Evolutionary conservation across 768 basidiomycete genomes (phyloP), one percentile per base, ranked within the genome.

Genomic region (Psilocybe sp.): DNA sequence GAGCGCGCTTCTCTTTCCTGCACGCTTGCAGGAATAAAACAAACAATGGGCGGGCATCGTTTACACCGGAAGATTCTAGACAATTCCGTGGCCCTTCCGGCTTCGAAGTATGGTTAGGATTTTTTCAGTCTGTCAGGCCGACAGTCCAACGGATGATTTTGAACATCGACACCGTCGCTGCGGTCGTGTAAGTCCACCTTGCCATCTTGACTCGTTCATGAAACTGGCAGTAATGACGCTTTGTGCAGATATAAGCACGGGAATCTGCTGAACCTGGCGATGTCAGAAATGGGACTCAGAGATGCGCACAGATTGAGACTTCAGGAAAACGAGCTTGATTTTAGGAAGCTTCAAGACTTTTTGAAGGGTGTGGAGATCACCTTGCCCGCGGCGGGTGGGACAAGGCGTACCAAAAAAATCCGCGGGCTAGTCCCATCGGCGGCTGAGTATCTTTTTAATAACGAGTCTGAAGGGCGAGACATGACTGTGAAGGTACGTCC

Each of bases 91-190:
- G 9, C 1, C 40, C 45, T 2, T 49, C 54, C 3, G 71, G 70
- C 2, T 55, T 82, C 0, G 74, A 78, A 35, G 50, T 81, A 0
- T 73, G 76, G 64, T 64, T 72, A 7, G 80, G 80, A 0, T 78
- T 69, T 38, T 80, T 73, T 48, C 78, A 80, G 80, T 81, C 74
- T 40, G 75, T 80, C 35, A 71, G 80, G 1, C 78, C 77, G 0
- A 64, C 71, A 1, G 49, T 66, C 0, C 68, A 65, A 1, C 50
- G 65, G 8, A 71, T 79, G 51, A 56, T 77, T 0, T 57, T 81
- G 1, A 79, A 74, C 12, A 61, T 81, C 1, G 80, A 81, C 45
- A 76, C 71, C 0, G 70, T 73, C 1, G 71, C 75, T 12, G 64
- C 78, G 0, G 67, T 71, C 0, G 60, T 81, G 78, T 80, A 67